Conservation (phyloP, 169 alveolate genomes). For the Plasmodium yoelii region DNA sequence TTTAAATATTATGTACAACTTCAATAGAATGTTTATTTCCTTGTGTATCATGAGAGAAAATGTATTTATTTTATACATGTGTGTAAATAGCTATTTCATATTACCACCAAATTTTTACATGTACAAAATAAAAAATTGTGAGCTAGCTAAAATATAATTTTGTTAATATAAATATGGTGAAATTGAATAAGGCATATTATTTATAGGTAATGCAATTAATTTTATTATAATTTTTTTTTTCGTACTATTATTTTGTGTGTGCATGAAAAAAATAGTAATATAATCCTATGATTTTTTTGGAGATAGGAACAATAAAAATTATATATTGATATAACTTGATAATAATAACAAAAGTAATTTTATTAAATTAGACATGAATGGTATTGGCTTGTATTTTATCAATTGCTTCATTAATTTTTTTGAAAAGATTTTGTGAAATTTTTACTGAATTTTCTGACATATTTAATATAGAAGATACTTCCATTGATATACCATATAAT, state of each 20-base stretch:
- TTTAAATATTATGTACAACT: too few relatives aligned
- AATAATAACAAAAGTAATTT: background rate
- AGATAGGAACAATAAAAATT: too few relatives aligned
- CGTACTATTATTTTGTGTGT: too few relatives aligned
- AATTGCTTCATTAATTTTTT: constrained; percentile 61
- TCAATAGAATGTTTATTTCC: too few relatives aligned
- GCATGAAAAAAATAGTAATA: too few relatives aligned
- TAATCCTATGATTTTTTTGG: too few relatives aligned
- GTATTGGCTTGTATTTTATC: constrained; percentile 40
- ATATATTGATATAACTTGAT: too few relatives aligned
- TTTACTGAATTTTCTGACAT: constrained; percentile 56
- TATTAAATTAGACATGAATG: background rate
- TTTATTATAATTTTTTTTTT: too few relatives aligned
- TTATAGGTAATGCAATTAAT: too few relatives aligned
- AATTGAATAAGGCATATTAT: too few relatives aligned
- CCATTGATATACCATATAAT: constrained; percentile 67
- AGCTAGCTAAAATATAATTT: constrained; percentile 7
- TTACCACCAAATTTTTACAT: background rate
- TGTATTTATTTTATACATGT: background rate
- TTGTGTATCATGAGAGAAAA: too few relatives aligned
- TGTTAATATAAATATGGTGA: background rate
- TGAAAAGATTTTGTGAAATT: constrained; percentile 62
- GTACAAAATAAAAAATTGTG: background rate
- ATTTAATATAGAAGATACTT: constrained; percentile 62
- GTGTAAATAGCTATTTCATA: constrained; percentile 3